A percentile compares a stretch with the other conserved stretches of the same genome.
Conservation (phyloP, 2,329 filamentous ascomycete genomes). For the Mollisiaceae sp. region DNA sequence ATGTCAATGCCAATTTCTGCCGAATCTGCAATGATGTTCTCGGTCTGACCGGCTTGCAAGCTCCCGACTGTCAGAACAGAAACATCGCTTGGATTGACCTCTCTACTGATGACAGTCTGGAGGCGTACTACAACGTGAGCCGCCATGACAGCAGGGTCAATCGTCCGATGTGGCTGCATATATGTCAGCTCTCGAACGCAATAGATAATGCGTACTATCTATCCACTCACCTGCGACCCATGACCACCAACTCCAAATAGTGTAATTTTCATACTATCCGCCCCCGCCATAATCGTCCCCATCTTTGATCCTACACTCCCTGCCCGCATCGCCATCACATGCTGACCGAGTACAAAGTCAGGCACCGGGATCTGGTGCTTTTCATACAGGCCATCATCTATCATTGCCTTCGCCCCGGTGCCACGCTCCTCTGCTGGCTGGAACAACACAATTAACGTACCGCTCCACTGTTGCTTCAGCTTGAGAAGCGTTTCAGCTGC, state of each 20-base stretch:
- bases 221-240: conserved; percentile 36
- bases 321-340: conserved; percentile 52
- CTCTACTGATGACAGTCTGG: conserved; percentile 48
- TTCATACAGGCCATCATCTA: conserved; percentile 61
- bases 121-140: conserved; percentile 47
- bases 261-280: conserved; percentile 46
- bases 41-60: conserved; percentile 48
- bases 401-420: conserved; percentile 66
- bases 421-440: conserved; percentile 72
- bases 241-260: conserved; percentile 52
- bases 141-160: conserved; percentile 55
- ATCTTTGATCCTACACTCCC: conserved; percentile 44
- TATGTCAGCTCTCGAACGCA: not conserved
- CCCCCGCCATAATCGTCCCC: conserved; percentile 45
- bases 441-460: conserved; percentile 68
- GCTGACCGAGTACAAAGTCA: conserved; percentile 59
- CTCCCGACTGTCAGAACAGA: conserved; percentile 52
- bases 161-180: conserved; percentile 46
- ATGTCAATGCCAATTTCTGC: conserved; percentile 50
- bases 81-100: conserved; percentile 47
- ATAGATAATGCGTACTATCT: not conserved
- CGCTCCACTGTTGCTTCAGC: conserved; percentile 57
- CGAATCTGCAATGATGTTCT: conserved; percentile 49
- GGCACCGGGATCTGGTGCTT: conserved; percentile 55
- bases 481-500: conserved; percentile 56